Evolutionary conservation across 495 filamentous ascomycete genomes (phyloP), one percentile per base, ranked within the genome.

Genomic region (Hypomontagnella submonticulosa): DNA sequence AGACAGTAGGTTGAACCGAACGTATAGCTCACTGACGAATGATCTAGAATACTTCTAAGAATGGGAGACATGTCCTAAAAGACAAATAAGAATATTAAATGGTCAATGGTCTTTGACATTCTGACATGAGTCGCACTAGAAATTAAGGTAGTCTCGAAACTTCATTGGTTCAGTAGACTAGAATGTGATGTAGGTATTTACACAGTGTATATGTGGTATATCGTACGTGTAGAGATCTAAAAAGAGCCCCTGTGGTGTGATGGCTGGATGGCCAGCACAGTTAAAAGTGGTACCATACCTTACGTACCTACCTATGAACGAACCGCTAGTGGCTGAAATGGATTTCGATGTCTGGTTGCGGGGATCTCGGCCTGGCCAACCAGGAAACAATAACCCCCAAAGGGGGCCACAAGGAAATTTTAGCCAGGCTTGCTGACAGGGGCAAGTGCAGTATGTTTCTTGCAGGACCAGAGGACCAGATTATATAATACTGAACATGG

Each of bases 241-340:
- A 48, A 53, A 23, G 40, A 37, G 42, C 23, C 23, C 23, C 23
- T 50, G 52, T 67, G 64, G 58, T 62, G 53, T 62, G 64, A 67
- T 42, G 56, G 57, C 63, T 44, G 61, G 64, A 67, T 42, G 56
- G 57, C 63, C 51, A 67, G 33, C 64, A 57, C 59, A 63, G 48
- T 68, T 38, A 54, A 59, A 54, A 63, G 65, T 68, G 65, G 58
- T 63, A 50, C 59, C 59, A 59, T 63, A 42, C 52, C 38, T n/a
- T 55, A 44, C 37, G 36, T 13, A 47, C 50, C 20, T 10, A 6
- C 27, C 4, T 15, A 50, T 57, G 16, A 13, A 50, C 30, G 61
- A 40, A 37, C 15, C 46, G n/a, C 13, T 40, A 62, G 41, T 62
- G 58, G 58, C 34, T 55, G 57, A 55, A 48, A 54, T 18, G 49